These are phyloP conservation scores for Annulohypoxylon bovei DNA, from an alignment of 495 filamentous ascomycete species.

Conservation along the genomic window DNA sequence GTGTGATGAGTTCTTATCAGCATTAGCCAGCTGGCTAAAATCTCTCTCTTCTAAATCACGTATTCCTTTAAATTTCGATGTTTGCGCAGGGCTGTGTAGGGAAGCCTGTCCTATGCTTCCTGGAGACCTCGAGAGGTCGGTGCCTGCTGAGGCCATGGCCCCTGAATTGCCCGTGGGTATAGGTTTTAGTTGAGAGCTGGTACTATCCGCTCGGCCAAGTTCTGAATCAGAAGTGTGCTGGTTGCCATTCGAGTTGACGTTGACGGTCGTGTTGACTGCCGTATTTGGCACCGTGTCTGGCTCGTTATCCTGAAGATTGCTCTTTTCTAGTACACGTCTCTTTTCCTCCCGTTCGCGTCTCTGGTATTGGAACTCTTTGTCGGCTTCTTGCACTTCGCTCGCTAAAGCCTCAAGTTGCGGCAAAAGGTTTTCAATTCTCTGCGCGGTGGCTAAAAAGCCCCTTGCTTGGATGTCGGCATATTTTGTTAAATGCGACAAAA, in stretches of 20 bases:
- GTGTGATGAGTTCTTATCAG: slow-evolving; percentile 62
- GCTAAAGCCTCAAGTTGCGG: slow-evolving; percentile 94
- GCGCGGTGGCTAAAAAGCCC: slow-evolving; percentile 80
- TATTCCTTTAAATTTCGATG: slow-evolving; percentile 83
- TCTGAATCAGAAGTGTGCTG: slow-evolving; percentile 67
- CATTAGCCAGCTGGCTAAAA: slow-evolving; percentile 53
- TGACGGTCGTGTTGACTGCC: slow-evolving; percentile 34
- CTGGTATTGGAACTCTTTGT: slow-evolving; percentile 95
- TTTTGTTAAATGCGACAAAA: slow-evolving; percentile 93
- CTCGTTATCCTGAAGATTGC: slow-evolving; percentile 80
- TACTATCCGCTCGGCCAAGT: slow-evolving; percentile 76
- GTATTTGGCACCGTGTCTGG: slow-evolving; percentile 64
- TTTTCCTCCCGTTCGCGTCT: slow-evolving; percentile 94
- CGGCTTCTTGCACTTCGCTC: slow-evolving; percentile 85
- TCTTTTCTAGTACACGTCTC: slow-evolving; percentile 87
- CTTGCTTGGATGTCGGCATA: slow-evolving; percentile 92
- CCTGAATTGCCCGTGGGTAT: slow-evolving; percentile 48
- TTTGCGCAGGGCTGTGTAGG: slow-evolving; percentile 62
- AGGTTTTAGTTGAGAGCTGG: slow-evolving; percentile 68
- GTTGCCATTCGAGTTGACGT: slow-evolving; percentile 52
- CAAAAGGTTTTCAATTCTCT: slow-evolving; percentile 86
- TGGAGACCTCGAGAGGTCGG: slow-evolving; percentile 56
- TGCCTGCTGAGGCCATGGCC: slow-evolving; percentile 36
- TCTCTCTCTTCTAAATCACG: slow-evolving; percentile 89
- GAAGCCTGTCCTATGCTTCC: slow-evolving; percentile 50